Conservation (phyloP, 805 yeast genomes). For the Wickerhamomyces queroliae region DNA sequence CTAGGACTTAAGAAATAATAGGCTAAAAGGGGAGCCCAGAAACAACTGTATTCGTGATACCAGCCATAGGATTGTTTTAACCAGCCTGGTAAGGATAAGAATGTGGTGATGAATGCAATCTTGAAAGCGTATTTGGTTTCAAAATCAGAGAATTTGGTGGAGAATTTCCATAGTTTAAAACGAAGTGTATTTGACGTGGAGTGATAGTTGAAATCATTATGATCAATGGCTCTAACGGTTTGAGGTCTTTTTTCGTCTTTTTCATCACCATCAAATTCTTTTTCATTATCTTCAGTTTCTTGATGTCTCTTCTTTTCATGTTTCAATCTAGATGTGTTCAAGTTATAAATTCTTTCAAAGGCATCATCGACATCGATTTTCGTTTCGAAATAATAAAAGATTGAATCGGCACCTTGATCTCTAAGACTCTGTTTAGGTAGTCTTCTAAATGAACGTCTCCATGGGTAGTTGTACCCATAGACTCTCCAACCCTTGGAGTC, state of each 20-base stretch:
- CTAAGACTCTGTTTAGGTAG: constrained; percentile 35
- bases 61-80: constrained; percentile 31
- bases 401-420: constrained; percentile 43
- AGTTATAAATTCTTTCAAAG: constrained; percentile 36
- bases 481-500: constrained; percentile 28
- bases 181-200: constrained; percentile 29
- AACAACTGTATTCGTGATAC: constrained; percentile 37
- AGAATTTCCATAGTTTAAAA: constrained; percentile 32
- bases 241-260: constrained; percentile 1
- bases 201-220: constrained; percentile 35
- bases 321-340: constrained; percentile 35
- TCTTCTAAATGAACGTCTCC: constrained; percentile 32
- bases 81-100: constrained; percentile 40
- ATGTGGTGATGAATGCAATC: constrained; percentile 28
- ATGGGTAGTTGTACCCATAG: constrained; percentile 32
- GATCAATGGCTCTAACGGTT: constrained; percentile 33
- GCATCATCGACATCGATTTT: constrained; percentile 40
- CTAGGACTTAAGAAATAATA: constrained; percentile 36
- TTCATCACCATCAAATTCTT: constrained; percentile 1
- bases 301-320: constrained; percentile 5
- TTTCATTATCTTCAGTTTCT: background rate
- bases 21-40: constrained; percentile 35
- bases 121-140: constrained; percentile 41
- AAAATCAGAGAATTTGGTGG: constrained; percentile 26
- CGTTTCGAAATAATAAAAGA: constrained; percentile 35